phyloP scores from a whole-genome alignment of 257 asterid genomes.

The Solanum appendiculatum region DNA sequence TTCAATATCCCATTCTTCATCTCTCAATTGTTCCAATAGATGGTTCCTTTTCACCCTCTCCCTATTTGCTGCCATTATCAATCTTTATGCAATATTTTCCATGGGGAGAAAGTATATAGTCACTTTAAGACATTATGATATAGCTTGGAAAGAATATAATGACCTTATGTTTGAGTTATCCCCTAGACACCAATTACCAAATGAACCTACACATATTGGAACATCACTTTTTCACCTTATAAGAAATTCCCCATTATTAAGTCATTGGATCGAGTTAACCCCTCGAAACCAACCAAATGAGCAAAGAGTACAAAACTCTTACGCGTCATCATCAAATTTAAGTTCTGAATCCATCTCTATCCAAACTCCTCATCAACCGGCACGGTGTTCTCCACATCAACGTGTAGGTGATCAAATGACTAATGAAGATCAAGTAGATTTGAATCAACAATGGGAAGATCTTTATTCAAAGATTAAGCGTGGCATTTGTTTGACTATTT shows the following conservation, averaged over 20 bases:
- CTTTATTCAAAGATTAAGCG: not conserved
- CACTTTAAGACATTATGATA: not conserved
- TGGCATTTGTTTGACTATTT: not conserved
- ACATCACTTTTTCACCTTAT: not conserved
- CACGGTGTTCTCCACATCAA: not conserved
- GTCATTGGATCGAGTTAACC: not conserved
- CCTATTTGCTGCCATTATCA: slow-evolving; percentile 9
- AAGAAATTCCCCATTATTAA: not conserved
- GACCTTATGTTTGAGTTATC: not conserved
- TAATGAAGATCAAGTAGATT: not conserved
- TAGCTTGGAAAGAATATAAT: slow-evolving; percentile 4
- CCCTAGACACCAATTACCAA: not conserved
- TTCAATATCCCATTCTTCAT: not conserved
- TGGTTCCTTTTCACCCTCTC: slow-evolving; percentile 11
- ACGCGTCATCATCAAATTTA: not conserved
- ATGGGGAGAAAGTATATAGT: slow-evolving; percentile 2
- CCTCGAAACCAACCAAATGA: not conserved
- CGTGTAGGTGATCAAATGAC: not conserved
- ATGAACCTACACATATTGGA: not conserved
- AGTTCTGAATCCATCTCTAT: not conserved
- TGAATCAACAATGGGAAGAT: not conserved
- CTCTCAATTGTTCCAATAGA: not conserved
- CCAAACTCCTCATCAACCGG: not conserved
- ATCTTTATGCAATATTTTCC: slow-evolving; percentile 6
- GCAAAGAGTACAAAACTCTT: not conserved